These are phyloP conservation scores for Acacia pycnantha DNA, from an alignment of 331 rosid genomes.

Conservation along the genomic window DNA sequence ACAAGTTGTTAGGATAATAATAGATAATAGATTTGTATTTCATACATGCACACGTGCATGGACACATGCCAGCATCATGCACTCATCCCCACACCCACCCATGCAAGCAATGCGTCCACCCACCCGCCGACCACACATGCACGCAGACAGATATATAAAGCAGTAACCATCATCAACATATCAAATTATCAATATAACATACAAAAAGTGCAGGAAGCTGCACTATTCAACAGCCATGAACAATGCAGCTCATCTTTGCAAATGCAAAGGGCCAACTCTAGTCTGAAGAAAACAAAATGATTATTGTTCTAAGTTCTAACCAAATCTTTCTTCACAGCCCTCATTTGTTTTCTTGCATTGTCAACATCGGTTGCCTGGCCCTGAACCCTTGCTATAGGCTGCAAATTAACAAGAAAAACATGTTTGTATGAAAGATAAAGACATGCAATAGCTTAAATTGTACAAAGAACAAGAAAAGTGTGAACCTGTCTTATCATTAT, in stretches of 20 bases:
- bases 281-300: not conserved
- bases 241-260: not conserved
- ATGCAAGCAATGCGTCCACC: not conserved
- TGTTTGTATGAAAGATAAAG: constrained; percentile 14
- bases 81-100: not conserved
- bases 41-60: not conserved
- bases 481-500: constrained; percentile 92
- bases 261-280: not conserved
- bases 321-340: constrained; percentile 71
- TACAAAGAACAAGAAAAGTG: constrained; percentile 19
- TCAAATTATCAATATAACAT: not conserved
- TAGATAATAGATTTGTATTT: constrained; percentile 19
- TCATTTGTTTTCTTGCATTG: constrained; percentile 77
- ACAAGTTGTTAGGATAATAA: constrained; percentile 20
- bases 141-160: not conserved
- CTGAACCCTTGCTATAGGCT: constrained; percentile 95
- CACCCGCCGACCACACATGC: not conserved
- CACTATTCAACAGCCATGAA: not conserved
- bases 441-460: not conserved
- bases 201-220: not conserved
- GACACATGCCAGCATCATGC: not conserved
- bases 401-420: constrained; percentile 35
- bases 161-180: not conserved
- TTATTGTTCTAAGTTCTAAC: constrained; percentile 59
- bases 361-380: constrained; percentile 92